phyloP scores from a whole-genome alignment of 768 basidiomycete species.

The Russula griseocarnosa region DNA sequence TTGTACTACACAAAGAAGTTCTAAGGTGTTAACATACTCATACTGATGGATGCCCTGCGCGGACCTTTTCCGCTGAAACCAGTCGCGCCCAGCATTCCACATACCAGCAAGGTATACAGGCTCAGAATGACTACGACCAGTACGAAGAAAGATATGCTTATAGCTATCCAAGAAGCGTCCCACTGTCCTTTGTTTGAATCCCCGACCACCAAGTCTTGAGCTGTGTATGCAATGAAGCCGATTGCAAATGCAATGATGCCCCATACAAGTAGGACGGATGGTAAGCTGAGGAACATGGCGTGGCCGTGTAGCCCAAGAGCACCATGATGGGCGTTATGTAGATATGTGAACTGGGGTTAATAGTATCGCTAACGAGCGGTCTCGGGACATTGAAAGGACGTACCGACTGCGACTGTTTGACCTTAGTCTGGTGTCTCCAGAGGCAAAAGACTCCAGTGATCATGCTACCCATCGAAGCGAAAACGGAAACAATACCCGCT shows the following conservation, averaged over 20 bases:
- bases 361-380: neutral
- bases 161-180: constrained; percentile 41
- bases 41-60: neutral
- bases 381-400: neutral
- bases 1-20: neutral
- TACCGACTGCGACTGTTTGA: constrained; percentile 44
- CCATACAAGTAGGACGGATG: constrained; percentile 54
- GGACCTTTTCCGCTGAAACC: neutral
- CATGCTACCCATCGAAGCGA: constrained; percentile 52
- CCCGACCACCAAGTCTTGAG: constrained; percentile 37
- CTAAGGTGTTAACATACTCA: neutral
- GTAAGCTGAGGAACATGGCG: constrained; percentile 49
- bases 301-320: constrained; percentile 47
- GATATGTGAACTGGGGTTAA: constrained; percentile 45
- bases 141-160: constrained; percentile 43
- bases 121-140: constrained; percentile 39
- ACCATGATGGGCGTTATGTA: constrained; percentile 48
- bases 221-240: constrained; percentile 44
- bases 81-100: constrained; percentile 38
- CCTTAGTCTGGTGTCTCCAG: constrained; percentile 52
- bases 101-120: constrained; percentile 48
- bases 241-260: constrained; percentile 47
- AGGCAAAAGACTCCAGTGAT: constrained; percentile 54
- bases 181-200: constrained; percentile 29
- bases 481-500: constrained; percentile 44